These are phyloP conservation scores for Populus deltoides DNA, from an alignment of 345 rosid species.

Conservation along the genomic window DNA sequence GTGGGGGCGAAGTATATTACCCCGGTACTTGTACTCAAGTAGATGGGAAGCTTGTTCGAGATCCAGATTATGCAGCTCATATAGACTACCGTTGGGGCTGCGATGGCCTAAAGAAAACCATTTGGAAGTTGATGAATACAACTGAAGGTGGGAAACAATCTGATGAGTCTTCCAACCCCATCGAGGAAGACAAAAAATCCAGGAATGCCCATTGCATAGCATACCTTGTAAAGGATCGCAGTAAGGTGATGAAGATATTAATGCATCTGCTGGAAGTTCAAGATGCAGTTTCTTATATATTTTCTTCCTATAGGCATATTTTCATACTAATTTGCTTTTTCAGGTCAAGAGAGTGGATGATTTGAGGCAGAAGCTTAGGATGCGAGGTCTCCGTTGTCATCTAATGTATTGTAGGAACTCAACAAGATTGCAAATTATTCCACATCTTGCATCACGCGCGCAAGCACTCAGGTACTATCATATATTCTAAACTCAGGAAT, in stretches of 20 bases:
- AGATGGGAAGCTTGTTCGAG: conserved; percentile 68
- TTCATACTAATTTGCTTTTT: conserved; percentile 23
- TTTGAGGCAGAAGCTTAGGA: conserved; percentile 86
- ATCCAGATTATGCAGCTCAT: conserved; percentile 84
- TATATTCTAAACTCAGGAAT: neutral
- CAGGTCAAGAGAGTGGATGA: conserved; percentile 79
- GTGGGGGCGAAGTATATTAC: conserved; percentile 89
- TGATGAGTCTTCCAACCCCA: conserved; percentile 37
- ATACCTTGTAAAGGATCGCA: conserved; percentile 57
- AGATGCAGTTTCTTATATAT: neutral
- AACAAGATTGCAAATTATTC: conserved; percentile 72
- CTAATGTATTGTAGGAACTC: conserved; percentile 90
- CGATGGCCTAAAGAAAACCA: conserved; percentile 84
- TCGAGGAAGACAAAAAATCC: conserved; percentile 59
- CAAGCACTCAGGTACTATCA: conserved; percentile 77
- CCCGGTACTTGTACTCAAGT: conserved; percentile 61
- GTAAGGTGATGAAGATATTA: conserved; percentile 44
- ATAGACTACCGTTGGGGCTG: conserved; percentile 88
- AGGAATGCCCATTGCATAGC: conserved; percentile 74
- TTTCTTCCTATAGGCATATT: neutral
- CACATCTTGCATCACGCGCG: conserved; percentile 91
- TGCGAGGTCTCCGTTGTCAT: conserved; percentile 96
- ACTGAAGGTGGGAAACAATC: conserved; percentile 50
- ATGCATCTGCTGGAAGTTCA: neutral
- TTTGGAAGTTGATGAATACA: conserved; percentile 76